Conservation (phyloP, 495 filamentous ascomycete species). For the Penicillium simplicissimum region DNA sequence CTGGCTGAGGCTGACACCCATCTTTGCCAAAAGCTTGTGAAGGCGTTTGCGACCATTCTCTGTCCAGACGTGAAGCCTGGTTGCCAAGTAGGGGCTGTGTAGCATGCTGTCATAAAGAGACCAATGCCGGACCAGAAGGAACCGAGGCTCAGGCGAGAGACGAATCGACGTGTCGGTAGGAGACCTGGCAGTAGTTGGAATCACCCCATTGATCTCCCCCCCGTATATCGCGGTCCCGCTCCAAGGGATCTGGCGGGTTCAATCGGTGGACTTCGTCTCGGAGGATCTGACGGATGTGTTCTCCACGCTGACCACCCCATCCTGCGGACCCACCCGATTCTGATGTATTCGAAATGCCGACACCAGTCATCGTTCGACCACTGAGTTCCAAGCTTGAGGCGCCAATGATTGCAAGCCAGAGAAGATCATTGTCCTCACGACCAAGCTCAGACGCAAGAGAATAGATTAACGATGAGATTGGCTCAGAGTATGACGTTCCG, state of each 20-base stretch:
- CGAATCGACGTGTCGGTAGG: conserved; percentile 92
- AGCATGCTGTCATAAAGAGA: conserved; percentile 98
- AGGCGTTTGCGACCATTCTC: conserved; percentile 84
- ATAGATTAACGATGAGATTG: conserved; percentile 90
- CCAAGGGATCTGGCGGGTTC: conserved; percentile 75
- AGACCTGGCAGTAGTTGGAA: conserved; percentile 83
- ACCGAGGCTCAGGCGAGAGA: conserved; percentile 89
- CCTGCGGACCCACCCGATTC: conserved; percentile 63
- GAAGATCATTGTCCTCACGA: conserved; percentile 91
- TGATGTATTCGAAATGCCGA: conserved; percentile 66
- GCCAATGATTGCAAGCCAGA: conserved; percentile 93
- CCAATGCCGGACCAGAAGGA: conserved; percentile 94
- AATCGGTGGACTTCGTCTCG: conserved; percentile 93
- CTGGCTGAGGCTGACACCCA: conserved; percentile 92
- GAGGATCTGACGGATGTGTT: conserved; percentile 78
- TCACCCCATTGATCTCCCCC: conserved; percentile 69
- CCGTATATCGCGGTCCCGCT: conserved; percentile 52
- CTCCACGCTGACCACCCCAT: conserved; percentile 81
- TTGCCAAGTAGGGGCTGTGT: conserved; percentile 93
- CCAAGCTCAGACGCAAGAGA: conserved; percentile 92
- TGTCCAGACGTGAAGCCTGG: conserved; percentile 90
- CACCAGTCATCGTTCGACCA: conserved; percentile 77
- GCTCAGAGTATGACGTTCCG: conserved; percentile 90
- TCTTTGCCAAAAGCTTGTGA: conserved; percentile 96
- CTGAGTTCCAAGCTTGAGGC: conserved; percentile 90